Evolutionary conservation across 2,329 filamentous ascomycete species (phyloP).

Genomic region (Aspergillus novoparasiticus): DNA sequence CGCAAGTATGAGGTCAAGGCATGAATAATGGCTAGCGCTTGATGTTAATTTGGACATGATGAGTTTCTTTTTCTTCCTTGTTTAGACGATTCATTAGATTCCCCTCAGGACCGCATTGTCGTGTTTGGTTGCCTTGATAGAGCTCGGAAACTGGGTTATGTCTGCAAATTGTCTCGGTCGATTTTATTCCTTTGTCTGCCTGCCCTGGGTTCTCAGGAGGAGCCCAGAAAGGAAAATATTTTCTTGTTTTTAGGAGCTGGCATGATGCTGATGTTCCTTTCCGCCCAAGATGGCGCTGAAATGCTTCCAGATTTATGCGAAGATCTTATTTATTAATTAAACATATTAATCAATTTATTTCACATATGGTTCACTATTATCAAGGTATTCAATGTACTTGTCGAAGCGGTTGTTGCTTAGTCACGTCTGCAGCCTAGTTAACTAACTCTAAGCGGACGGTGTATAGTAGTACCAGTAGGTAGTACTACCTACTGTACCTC

Average conservation of each 20-base stretch:
- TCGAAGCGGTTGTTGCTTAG: not conserved
- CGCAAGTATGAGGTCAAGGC: conserved; percentile 76
- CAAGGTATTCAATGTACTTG: not conserved
- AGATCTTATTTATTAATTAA: conserved; percentile 9
- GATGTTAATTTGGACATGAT: conserved; percentile 14
- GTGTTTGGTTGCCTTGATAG: conserved; percentile 27
- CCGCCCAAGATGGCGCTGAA: conserved; percentile 18
- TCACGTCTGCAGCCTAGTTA: not conserved
- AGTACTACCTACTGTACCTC: too few relatives aligned
- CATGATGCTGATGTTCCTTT: conserved; percentile 11
- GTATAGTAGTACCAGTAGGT: too few relatives aligned
- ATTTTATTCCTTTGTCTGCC: conserved; percentile 2
- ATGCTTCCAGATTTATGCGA: conserved; percentile 18
- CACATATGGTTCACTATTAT: not conserved
- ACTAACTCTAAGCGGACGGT: not conserved
- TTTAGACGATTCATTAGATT: conserved; percentile 41
- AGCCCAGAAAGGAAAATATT: not conserved
- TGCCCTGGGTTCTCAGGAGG: conserved; percentile 8
- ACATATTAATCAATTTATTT: conserved; percentile 15
- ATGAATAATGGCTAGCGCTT: conserved; percentile 45
- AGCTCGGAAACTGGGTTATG: conserved; percentile 15
- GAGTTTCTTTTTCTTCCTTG: conserved; percentile 26
- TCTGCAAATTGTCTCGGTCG: conserved; percentile 7
- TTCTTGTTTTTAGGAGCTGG: conserved; percentile 5
- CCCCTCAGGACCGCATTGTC: conserved; percentile 33